Conservation (phyloP, 2,329 filamentous ascomycete species). For the Coleophoma cylindrospora region DNA sequence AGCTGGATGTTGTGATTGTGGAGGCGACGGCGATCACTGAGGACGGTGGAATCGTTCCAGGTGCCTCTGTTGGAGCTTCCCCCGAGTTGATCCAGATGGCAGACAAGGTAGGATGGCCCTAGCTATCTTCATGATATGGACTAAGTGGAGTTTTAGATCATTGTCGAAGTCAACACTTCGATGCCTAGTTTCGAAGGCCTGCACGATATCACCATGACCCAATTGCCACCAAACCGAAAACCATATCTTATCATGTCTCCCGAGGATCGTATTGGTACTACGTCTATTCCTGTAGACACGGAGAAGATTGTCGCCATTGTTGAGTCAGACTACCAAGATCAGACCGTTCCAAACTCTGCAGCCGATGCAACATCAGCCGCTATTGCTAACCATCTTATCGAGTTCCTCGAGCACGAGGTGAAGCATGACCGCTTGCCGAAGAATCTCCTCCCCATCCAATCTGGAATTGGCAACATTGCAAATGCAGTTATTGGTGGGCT, state of each 20-base stretch:
- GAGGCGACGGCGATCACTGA: slow-evolving; percentile 85
- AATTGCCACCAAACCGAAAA: slow-evolving; percentile 74
- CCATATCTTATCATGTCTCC: slow-evolving; percentile 82
- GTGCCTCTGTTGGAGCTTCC: slow-evolving; percentile 78
- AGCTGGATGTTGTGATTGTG: slow-evolving; percentile 76
- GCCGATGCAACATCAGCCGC: slow-evolving; percentile 67
- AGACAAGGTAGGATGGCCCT: slow-evolving; percentile 55
- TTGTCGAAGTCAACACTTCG: slow-evolving; percentile 88
- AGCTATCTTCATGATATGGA: not conserved
- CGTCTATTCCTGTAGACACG: slow-evolving; percentile 77
- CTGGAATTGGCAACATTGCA: slow-evolving; percentile 88
- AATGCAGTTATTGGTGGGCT: slow-evolving; percentile 87
- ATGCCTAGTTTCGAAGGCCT: slow-evolving; percentile 81
- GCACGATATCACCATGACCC: slow-evolving; percentile 88
- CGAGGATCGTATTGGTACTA: slow-evolving; percentile 80
- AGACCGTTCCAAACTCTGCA: slow-evolving; percentile 64
- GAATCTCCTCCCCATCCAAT: slow-evolving; percentile 77
- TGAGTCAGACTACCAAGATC: slow-evolving; percentile 79
- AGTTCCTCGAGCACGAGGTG: slow-evolving; percentile 84
- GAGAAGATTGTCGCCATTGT: slow-evolving; percentile 81
- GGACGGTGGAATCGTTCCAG: slow-evolving; percentile 83
- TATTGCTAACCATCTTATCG: slow-evolving; percentile 77
- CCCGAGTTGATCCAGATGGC: slow-evolving; percentile 87
- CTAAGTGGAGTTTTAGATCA: slow-evolving; percentile 45
- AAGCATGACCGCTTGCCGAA: slow-evolving; percentile 68